Evolutionary conservation across 2,329 filamentous ascomycete species (phyloP).

Genomic region (Blastomyces percursus): DNA sequence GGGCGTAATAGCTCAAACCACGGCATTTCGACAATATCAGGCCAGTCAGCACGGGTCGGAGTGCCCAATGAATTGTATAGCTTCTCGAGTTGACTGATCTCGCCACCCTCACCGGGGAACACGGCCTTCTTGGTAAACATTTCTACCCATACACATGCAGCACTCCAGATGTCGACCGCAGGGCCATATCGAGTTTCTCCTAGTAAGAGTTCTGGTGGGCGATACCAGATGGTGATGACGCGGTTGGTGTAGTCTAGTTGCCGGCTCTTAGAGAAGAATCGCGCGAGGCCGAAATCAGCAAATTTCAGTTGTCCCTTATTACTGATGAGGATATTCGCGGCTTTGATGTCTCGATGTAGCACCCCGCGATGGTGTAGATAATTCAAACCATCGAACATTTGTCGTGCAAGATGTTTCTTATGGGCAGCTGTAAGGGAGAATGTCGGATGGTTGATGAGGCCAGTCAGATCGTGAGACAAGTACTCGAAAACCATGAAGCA

Average conservation of each 20-base stretch:
- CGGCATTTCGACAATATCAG: slow-evolving; percentile 79
- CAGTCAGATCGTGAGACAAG: slow-evolving; percentile 88
- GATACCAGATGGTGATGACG: slow-evolving; percentile 98
- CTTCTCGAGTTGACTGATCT: slow-evolving; percentile 90
- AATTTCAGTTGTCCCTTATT: slow-evolving; percentile 81
- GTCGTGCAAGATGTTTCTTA: slow-evolving; percentile 84
- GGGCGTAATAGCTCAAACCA: slow-evolving; percentile 93
- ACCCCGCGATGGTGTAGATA: slow-evolving; percentile 92
- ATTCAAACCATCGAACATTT: slow-evolving; percentile 86
- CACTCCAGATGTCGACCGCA: slow-evolving; percentile 91
- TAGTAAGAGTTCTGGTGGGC: slow-evolving; percentile 77
- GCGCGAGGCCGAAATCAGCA: slow-evolving; percentile 89
- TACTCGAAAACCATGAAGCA: slow-evolving; percentile 99
- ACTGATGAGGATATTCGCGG: slow-evolving; percentile 91
- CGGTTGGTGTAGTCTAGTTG: slow-evolving; percentile 96
- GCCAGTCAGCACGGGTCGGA: slow-evolving; percentile 75
- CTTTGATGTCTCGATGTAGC: slow-evolving; percentile 94
- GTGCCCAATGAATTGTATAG: slow-evolving; percentile 91
- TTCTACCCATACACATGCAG: slow-evolving; percentile 90
- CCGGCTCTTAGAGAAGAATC: slow-evolving; percentile 87
- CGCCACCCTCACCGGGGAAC: slow-evolving; percentile 90
- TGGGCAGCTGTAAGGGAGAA: slow-evolving; percentile 76
- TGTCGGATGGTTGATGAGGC: slow-evolving; percentile 84
- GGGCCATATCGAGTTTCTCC: slow-evolving; percentile 86
- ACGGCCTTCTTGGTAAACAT: slow-evolving; percentile 91